Evolutionary conservation across 495 filamentous ascomycete species (phyloP).

Genomic region (Gamarada debralockiae): DNA sequence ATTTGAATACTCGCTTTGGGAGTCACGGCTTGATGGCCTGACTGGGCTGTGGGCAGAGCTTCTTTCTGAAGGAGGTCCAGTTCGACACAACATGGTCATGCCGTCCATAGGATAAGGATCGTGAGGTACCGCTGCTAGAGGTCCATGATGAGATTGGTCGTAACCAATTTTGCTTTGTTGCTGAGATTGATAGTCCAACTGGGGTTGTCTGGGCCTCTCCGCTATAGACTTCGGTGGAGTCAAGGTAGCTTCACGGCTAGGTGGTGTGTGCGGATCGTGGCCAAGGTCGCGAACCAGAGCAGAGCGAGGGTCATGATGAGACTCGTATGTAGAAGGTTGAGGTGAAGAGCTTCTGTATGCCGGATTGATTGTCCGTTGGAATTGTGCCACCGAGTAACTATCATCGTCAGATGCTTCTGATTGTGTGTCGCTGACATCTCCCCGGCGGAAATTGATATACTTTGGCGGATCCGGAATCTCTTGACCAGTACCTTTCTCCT

Average conservation of each 20-base stretch:
- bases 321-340: conserved; percentile 74
- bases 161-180: conserved; percentile 15
- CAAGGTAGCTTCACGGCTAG: conserved; percentile 47
- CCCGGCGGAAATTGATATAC: conserved; percentile 98
- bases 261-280: conserved; percentile 40
- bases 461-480: conserved; percentile 97
- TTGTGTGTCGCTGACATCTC: conserved; percentile 74
- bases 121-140: conserved; percentile 69
- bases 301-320: conserved; percentile 79
- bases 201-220: conserved; percentile 22
- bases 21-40: conserved; percentile 83
- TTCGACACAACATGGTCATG: conserved; percentile 97
- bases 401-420: conserved; percentile 84
- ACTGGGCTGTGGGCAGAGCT: conserved; percentile 71
- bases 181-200: conserved; percentile 17
- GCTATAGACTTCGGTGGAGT: conserved; percentile 46
- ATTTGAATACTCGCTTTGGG: conserved; percentile 86
- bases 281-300: conserved; percentile 60
- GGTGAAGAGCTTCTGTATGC: conserved; percentile 90
- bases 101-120: conserved; percentile 95
- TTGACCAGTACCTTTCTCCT: conserved; percentile 84
- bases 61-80: conserved; percentile 78
- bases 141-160: conserved; percentile 26
- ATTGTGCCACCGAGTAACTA: conserved; percentile 89
- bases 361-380: conserved; percentile 91